Conservation (phyloP, 129 eudicot genomes). For the Tanacetum coccineum region DNA sequence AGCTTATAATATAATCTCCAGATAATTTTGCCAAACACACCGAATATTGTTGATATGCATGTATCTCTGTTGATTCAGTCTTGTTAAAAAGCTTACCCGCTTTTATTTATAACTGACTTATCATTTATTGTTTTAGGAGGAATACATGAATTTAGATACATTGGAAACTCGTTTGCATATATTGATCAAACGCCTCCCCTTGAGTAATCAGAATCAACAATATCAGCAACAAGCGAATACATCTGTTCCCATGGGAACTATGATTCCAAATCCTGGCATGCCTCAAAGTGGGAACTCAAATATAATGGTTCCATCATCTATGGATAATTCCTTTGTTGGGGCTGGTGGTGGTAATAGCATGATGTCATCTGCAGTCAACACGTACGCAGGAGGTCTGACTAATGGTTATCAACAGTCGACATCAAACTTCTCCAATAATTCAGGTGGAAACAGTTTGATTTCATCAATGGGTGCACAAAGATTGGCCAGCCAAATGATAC, state of each 20-base stretch:
- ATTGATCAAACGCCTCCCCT: conserved; percentile 44
- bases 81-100: no score
- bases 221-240: conserved; percentile 54
- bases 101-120: conserved; percentile 2
- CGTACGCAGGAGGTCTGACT: conserved; percentile 47
- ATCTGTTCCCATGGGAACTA: conserved; percentile 58
- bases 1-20: no score
- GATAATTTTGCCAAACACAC: no score
- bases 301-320: conserved; percentile 44
- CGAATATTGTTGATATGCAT: no score
- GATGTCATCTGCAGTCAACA: conserved; percentile 2
- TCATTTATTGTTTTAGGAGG: conserved; percentile 48
- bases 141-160: conserved; percentile 66
- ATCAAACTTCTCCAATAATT: conserved; percentile 41
- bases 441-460: conserved; percentile 51
- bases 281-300: conserved; percentile 65
- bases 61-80: no score
- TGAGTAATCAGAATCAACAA: conserved; percentile 53
- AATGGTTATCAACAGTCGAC: conserved; percentile 68
- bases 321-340: conserved; percentile 28
- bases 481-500: conserved; percentile 92
- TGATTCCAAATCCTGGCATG: conserved; percentile 97
- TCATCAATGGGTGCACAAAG: conserved; percentile 66
- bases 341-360: no score
- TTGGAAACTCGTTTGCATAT: conserved; percentile 63